Conservation (phyloP, 441 rosid species). For the Croton setiger region DNA sequence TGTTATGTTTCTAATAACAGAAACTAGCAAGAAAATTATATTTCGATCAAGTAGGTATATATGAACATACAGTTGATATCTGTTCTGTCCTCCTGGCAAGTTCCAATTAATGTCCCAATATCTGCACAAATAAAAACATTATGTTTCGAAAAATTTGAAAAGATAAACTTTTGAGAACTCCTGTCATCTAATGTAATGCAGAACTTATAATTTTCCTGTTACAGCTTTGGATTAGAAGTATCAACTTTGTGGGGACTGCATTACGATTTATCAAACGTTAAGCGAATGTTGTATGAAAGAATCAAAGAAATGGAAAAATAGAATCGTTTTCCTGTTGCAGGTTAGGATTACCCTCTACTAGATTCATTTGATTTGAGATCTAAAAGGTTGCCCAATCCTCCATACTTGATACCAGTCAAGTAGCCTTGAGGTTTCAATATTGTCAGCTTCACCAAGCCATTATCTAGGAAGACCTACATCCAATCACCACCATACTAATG, state of each 20-base stretch:
- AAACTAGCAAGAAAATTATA: background rate
- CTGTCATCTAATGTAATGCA: too few relatives aligned
- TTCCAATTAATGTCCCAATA: conserved; percentile 45
- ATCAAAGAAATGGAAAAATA: background rate
- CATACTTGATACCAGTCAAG: conserved; percentile 34
- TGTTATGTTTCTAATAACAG: background rate
- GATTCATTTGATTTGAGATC: conserved; percentile 34
- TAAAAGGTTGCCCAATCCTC: conserved; percentile 37
- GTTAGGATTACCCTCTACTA: conserved; percentile 31
- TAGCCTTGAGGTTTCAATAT: conserved; percentile 33
- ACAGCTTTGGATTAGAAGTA: too few relatives aligned
- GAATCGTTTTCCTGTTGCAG: background rate
- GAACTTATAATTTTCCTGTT: too few relatives aligned
- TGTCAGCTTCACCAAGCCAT: conserved; percentile 33
- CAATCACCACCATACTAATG: background rate
- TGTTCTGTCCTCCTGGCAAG: conserved; percentile 29
- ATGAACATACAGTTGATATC: conserved; percentile 27
- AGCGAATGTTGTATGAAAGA: background rate
- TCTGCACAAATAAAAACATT: conserved; percentile 18
- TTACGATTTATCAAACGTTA: too few relatives aligned
- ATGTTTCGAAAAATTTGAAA: background rate
- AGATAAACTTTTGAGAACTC: background rate
- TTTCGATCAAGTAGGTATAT: background rate
- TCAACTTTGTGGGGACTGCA: too few relatives aligned
- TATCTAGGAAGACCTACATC: conserved; percentile 30